Conservation (phyloP, 169 alveolate species). For the Plasmodium adleri region DNA sequence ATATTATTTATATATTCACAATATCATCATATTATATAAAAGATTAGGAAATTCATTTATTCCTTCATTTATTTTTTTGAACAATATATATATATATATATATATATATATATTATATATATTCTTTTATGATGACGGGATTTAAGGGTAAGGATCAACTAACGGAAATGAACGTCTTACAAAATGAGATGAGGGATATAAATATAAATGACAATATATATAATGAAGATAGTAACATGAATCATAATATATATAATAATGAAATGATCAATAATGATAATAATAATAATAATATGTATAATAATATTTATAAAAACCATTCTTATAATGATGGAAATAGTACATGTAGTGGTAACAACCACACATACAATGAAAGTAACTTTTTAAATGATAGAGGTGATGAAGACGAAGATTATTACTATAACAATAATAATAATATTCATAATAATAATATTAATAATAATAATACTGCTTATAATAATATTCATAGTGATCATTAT, state of each 20-base stretch:
- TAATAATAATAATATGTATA: not conserved
- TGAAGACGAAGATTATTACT: too few relatives aligned
- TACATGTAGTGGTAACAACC: not conserved
- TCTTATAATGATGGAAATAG: not conserved
- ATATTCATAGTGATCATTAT: not conserved
- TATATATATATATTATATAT: not conserved
- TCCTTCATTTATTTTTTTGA: not conserved
- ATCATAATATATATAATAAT: not conserved
- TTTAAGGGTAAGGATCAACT: conserved; percentile 14
- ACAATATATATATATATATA: not conserved
- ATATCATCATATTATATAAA: too few relatives aligned
- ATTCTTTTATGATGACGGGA: not conserved
- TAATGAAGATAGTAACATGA: not conserved
- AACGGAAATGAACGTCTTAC: conserved; percentile 46
- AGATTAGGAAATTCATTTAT: too few relatives aligned
- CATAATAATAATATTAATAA: not conserved
- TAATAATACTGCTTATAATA: not conserved
- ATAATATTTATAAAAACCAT: not conserved
- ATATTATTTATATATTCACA: not conserved
- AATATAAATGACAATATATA: not conserved
- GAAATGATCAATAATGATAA: not conserved
- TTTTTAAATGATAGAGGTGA: conserved; percentile 16
- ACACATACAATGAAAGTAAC: conserved; percentile 7
- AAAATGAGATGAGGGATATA: conserved; percentile 41
- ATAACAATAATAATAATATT: not conserved